Evolutionary conservation across 805 yeast species (phyloP).

Genomic region (Pichia scutulata): DNA sequence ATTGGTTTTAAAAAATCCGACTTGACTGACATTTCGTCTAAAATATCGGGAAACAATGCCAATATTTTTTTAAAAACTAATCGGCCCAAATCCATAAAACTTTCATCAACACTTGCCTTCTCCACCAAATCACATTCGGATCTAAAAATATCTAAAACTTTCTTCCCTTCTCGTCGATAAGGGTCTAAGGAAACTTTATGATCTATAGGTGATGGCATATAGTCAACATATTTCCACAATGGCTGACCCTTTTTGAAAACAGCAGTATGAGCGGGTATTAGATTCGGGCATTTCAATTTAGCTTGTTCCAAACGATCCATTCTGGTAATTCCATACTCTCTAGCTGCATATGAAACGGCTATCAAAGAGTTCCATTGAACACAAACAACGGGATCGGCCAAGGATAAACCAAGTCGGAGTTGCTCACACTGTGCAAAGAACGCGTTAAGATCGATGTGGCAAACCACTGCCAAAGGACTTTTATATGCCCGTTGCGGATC

Average conservation of each 20-base stretch:
- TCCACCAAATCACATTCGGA: slow-evolving; percentile 63
- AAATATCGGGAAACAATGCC: slow-evolving; percentile 41
- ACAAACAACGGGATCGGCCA: slow-evolving; percentile 81
- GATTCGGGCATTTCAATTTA: slow-evolving; percentile 60
- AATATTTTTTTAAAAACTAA: slow-evolving; percentile 39
- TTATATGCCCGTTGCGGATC: slow-evolving; percentile 40
- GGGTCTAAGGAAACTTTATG: slow-evolving; percentile 90
- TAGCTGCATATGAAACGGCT: slow-evolving; percentile 87
- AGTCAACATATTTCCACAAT: slow-evolving; percentile 67
- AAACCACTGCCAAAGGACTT: slow-evolving; percentile 71
- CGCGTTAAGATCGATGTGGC: slow-evolving; percentile 88
- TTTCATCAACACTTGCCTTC: slow-evolving; percentile 94
- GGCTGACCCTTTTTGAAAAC: slow-evolving; percentile 84
- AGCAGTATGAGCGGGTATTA: slow-evolving; percentile 85
- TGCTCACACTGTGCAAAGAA: slow-evolving; percentile 95
- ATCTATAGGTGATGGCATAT: slow-evolving; percentile 48
- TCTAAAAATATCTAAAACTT: slow-evolving; percentile 60
- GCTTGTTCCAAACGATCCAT: slow-evolving; percentile 71
- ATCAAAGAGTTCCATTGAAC: slow-evolving; percentile 88
- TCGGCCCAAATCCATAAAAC: slow-evolving; percentile 78
- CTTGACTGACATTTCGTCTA: slow-evolving; percentile 6
- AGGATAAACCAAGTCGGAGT: slow-evolving; percentile 54
- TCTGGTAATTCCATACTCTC: slow-evolving; percentile 72
- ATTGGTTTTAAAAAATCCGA: slow-evolving; percentile 37
- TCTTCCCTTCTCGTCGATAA: slow-evolving; percentile 79